A percentile compares a stretch with the other conserved stretches of the same genome.
Conservation (phyloP, 1,284 basidiomycete genomes). For the Ceratobasidium papillatum region DNA sequence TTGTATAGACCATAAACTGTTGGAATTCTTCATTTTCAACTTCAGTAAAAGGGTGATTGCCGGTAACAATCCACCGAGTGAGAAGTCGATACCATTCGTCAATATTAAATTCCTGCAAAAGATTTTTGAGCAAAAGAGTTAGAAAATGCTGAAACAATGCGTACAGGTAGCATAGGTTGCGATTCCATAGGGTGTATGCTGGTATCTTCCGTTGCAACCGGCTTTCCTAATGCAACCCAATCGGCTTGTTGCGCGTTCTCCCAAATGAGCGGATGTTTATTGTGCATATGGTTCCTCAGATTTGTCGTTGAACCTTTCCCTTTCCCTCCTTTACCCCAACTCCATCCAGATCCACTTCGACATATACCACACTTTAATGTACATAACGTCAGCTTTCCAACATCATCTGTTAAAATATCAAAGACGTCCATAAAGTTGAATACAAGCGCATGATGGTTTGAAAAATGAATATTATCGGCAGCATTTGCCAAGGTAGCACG, state of each 20-base stretch:
- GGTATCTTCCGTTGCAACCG: neutral
- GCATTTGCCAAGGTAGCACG: conserved; percentile 11
- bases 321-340: neutral
- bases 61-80: conserved; percentile 18
- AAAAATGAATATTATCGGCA: conserved; percentile 13
- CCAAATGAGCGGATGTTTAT: neutral
- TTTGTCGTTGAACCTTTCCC: conserved; percentile 13
- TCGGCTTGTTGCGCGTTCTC: neutral
- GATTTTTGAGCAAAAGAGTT: neutral
- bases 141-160: neutral
- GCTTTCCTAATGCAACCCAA: neutral
- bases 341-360: neutral
- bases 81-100: conserved; percentile 17
- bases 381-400: neutral
- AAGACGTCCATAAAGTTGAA: conserved; percentile 1
- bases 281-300: neutral
- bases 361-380: conserved; percentile 17
- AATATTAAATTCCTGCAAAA: conserved; percentile 2
- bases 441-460: conserved; percentile 6
- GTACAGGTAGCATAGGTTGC: neutral
- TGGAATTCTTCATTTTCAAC: conserved; percentile 27
- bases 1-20: neutral
- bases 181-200: neutral
- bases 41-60: conserved; percentile 18
- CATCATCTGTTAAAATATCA: neutral